These are phyloP conservation scores for Phytophthora sansomeana DNA, from an alignment of 352 stramenopile genomes.

Conservation along the genomic window DNA sequence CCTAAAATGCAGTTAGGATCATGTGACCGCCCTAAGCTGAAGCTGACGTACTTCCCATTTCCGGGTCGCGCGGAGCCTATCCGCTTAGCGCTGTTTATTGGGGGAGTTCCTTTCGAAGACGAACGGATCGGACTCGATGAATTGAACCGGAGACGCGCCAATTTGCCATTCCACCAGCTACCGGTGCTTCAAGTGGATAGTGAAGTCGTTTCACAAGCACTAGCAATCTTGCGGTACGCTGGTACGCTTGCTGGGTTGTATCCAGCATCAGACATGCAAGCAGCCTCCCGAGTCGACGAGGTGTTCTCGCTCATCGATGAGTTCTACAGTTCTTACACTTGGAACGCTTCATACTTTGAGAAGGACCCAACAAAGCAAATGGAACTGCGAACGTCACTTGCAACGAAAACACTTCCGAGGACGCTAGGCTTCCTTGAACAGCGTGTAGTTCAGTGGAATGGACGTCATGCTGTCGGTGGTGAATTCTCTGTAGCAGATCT, in stretches of 20 bases:
- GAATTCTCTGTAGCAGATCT: constrained; percentile 60
- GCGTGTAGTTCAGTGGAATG: constrained; percentile 40
- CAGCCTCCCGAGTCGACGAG: constrained; percentile 49
- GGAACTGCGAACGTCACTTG: constrained; percentile 31
- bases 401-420: constrained; percentile 45
- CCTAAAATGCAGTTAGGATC: constrained; percentile 7
- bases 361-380: constrained; percentile 36
- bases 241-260: constrained; percentile 61
- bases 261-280: constrained; percentile 34
- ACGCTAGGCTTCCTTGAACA: constrained; percentile 50
- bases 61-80: constrained; percentile 60
- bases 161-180: constrained; percentile 53
- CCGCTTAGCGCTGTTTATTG: constrained; percentile 56
- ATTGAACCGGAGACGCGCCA: constrained; percentile 38
- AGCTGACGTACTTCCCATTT: constrained; percentile 66
- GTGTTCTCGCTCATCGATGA: constrained; percentile 54
- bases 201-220: constrained; percentile 51
- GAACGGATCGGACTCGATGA: constrained; percentile 49
- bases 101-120: constrained; percentile 58
- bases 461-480: constrained; percentile 37
- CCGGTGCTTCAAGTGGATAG: constrained; percentile 56
- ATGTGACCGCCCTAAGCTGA: constrained; percentile 40
- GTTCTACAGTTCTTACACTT: constrained; percentile 41
- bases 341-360: constrained; percentile 43
- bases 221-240: constrained; percentile 67